A percentile compares a stretch with the other conserved stretches of the same genome.
Evolutionary conservation across 202 grass and related monocot genomes (phyloP).

Genomic region (Saccharum hybrid): DNA sequence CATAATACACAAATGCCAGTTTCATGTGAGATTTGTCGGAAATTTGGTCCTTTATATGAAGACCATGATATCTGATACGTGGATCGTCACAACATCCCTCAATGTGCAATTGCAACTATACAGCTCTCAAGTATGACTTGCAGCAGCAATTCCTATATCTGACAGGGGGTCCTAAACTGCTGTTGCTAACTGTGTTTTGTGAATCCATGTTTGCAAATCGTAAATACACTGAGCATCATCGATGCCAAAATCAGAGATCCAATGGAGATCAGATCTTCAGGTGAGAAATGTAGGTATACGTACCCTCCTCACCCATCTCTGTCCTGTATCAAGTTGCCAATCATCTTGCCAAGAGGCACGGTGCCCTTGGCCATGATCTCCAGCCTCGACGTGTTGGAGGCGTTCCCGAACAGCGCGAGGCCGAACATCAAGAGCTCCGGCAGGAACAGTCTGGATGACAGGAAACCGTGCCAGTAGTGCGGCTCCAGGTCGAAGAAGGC

Average conservation of each 20-base stretch:
- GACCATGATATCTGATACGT: slow-evolving; percentile 42
- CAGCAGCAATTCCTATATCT: slow-evolving; percentile 37
- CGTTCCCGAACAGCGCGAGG: slow-evolving; percentile 72
- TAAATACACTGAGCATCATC: slow-evolving; percentile 37
- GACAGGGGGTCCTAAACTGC: slow-evolving; percentile 30
- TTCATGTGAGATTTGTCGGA: not conserved
- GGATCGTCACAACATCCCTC: slow-evolving; percentile 15
- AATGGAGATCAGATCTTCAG: slow-evolving; percentile 49
- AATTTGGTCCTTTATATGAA: slow-evolving; percentile 30
- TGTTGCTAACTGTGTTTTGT: slow-evolving; percentile 29
- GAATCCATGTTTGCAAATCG: slow-evolving; percentile 44
- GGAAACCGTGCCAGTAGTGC: slow-evolving; percentile 92
- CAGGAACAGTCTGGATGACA: slow-evolving; percentile 87
- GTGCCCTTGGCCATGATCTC: slow-evolving; percentile 99
- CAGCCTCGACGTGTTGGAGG: slow-evolving; percentile 81
- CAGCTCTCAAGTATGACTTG: slow-evolving; percentile 20
- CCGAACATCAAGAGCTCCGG: slow-evolving; percentile 85
- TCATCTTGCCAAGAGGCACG: slow-evolving; percentile 82
- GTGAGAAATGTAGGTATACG: slow-evolving; percentile 41
- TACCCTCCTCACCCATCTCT: slow-evolving; percentile 52
- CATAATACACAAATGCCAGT: not conserved
- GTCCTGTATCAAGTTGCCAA: slow-evolving; percentile 86
- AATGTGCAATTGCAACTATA: not conserved
- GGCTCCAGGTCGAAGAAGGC: slow-evolving; percentile 96
- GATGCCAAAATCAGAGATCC: slow-evolving; percentile 50